Evolutionary conservation across 371 early-diverging fungal genomes (phyloP).

Genomic region (Lichtheimia corymbifera): DNA sequence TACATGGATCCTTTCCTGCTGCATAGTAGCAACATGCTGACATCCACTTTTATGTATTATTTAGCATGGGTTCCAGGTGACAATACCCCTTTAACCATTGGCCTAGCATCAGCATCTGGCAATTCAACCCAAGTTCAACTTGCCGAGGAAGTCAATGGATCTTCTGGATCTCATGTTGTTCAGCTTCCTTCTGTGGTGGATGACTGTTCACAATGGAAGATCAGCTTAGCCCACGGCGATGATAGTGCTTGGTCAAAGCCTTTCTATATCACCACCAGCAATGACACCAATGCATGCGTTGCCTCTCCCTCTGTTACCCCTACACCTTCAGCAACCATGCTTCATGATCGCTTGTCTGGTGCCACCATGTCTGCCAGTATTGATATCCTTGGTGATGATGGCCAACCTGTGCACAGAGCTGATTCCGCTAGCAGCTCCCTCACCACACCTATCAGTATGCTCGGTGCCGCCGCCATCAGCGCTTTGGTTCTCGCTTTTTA

Average conservation of each 20-base stretch:
- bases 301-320: neutral
- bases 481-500: too few relatives aligned
- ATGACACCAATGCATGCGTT: neutral
- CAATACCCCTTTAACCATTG: neutral
- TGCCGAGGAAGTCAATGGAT: neutral
- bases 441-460: too few relatives aligned
- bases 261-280: neutral
- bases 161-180: neutral
- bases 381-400: slow-evolving; percentile 1
- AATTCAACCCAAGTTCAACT: neutral
- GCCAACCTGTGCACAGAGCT: neutral
- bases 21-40: neutral
- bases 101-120: neutral
- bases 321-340: neutral
- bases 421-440: neutral
- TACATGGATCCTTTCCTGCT: neutral
- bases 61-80: slow-evolving; percentile 3
- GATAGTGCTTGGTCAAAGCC: neutral
- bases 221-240: neutral
- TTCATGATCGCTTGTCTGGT: neutral
- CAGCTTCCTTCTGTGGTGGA: neutral
- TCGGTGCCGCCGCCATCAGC: too few relatives aligned
- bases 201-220: slow-evolving; percentile 2
- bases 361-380: slow-evolving; percentile 1
- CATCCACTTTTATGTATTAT: neutral